phyloP scores from a whole-genome alignment of 23 red algal species.

The Agarophyton chilense region DNA sequence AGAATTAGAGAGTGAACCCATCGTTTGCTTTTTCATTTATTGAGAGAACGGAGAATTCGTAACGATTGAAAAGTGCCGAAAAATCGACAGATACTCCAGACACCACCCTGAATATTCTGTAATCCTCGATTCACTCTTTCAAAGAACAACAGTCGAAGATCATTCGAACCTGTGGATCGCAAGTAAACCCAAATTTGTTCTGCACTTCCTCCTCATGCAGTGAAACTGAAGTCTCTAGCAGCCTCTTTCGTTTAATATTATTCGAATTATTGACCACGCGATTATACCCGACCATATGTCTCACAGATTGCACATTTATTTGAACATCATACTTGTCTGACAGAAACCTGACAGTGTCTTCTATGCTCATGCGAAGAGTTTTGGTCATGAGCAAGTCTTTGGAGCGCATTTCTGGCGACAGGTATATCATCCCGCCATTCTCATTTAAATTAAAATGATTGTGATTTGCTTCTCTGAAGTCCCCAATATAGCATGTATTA shows the following conservation, averaged over 20 bases:
- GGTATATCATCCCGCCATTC: neutral
- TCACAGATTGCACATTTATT: neutral
- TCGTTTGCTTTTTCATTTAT: no score
- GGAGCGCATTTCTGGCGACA: neutral
- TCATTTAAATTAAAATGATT: neutral
- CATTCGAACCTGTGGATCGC: slow-evolving; percentile 3
- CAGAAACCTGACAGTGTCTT: no score
- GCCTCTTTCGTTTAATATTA: neutral
- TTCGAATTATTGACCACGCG: neutral
- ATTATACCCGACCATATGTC: neutral
- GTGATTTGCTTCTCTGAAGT: neutral
- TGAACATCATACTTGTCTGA: neutral
- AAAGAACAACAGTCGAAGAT: neutral
- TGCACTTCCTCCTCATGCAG: slow-evolving; percentile 5
- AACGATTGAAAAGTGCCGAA: no score
- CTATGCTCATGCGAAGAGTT: neutral
- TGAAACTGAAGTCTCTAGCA: neutral
- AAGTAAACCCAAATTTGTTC: neutral
- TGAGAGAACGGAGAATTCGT: no score
- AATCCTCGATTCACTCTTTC: neutral
- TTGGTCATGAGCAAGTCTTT: neutral
- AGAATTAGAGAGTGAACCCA: neutral
- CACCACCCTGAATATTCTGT: no score
- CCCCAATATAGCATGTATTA: neutral
- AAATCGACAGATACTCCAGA: no score